phyloP scores from a whole-genome alignment of 2,329 filamentous ascomycete genomes.

The Tolypocladium endophyticum region DNA sequence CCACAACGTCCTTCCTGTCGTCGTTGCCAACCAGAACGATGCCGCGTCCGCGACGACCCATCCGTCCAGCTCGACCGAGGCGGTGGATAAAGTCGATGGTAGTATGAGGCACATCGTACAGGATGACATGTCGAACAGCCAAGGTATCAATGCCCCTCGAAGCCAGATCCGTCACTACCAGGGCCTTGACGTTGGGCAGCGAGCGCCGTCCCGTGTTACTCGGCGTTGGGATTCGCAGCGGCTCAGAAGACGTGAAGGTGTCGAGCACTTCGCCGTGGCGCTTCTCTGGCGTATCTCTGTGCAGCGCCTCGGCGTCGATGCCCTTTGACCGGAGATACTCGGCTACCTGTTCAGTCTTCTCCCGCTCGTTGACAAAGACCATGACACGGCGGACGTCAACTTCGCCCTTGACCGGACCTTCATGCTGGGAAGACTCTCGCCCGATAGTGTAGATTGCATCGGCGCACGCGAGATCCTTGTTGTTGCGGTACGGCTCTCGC shows the following conservation, averaged over 20 bases:
- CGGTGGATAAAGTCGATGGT: slow-evolving; percentile 98
- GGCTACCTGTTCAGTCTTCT: slow-evolving; percentile 73
- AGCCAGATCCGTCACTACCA: slow-evolving; percentile 88
- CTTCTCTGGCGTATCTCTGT: slow-evolving; percentile 70
- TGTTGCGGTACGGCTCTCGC: slow-evolving; percentile 85
- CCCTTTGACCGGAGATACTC: slow-evolving; percentile 73
- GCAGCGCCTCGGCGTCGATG: slow-evolving; percentile 77
- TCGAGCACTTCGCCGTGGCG: slow-evolving; percentile 68
- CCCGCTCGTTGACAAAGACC: slow-evolving; percentile 94
- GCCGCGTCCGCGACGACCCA: slow-evolving; percentile 81
- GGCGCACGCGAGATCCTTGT: slow-evolving; percentile 86
- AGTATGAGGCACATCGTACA: slow-evolving; percentile 96
- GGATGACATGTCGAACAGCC: slow-evolving; percentile 78
- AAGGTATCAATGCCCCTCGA: slow-evolving; percentile 91
- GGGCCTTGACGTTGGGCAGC: slow-evolving; percentile 72
- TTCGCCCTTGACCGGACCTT: slow-evolving; percentile 42
- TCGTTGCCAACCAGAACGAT: slow-evolving; percentile 84
- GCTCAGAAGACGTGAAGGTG: slow-evolving; percentile 53
- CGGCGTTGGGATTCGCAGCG: slow-evolving; percentile 21
- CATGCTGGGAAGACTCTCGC: slow-evolving; percentile 55
- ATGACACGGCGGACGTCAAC: slow-evolving; percentile 74
- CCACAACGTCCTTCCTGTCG: slow-evolving; percentile 81
- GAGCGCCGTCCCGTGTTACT: slow-evolving; percentile 30
- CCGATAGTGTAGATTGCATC: slow-evolving; percentile 92
- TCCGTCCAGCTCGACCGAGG: slow-evolving; percentile 80